Evolutionary conservation across 371 early-diverging fungal species (phyloP).

Genomic region (Fennellomyces sp.): DNA sequence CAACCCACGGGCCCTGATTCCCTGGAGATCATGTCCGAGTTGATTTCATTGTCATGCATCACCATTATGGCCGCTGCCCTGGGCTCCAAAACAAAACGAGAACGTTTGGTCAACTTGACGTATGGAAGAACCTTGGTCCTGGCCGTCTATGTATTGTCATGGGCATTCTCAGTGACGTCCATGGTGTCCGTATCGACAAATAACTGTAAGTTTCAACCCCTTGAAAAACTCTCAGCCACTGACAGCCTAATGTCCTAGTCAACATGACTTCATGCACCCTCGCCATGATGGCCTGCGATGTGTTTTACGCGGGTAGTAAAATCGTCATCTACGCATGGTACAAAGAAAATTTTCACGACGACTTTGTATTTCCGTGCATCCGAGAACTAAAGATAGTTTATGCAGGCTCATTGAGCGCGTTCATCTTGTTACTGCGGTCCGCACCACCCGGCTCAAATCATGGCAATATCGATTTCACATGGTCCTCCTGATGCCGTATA

Average conservation of each 20-base stretch:
- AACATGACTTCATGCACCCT: slow-evolving; percentile 24
- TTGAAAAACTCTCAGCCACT: background rate
- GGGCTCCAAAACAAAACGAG: slow-evolving; percentile 20
- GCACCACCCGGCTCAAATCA: slow-evolving; percentile 20
- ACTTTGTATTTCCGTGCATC: background rate
- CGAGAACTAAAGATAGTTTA: background rate
- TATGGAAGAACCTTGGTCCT: slow-evolving; percentile 21
- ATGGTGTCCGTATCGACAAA: slow-evolving; percentile 23
- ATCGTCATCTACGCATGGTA: slow-evolving; percentile 28
- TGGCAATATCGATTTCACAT: slow-evolving; percentile 31
- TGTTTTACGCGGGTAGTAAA: slow-evolving; percentile 30
- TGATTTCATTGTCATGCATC: slow-evolving; percentile 20
- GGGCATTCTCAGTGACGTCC: slow-evolving; percentile 21
- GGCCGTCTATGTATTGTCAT: slow-evolving; percentile 14
- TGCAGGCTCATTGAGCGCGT: slow-evolving; percentile 32
- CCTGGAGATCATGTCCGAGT: slow-evolving; percentile 21
- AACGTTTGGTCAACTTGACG: slow-evolving; percentile 12
- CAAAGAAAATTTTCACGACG: background rate
- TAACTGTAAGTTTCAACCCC: slow-evolving; percentile 9
- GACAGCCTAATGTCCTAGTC: background rate
- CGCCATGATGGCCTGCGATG: slow-evolving; percentile 25
- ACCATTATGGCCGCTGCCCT: slow-evolving; percentile 13
- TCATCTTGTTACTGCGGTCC: slow-evolving; percentile 24
- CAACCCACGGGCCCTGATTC: slow-evolving; percentile 13
- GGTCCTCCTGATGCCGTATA: slow-evolving; percentile 35